Percentiles rank a stretch among this genome's conserved stretches.
Evolutionary conservation across 1,139 yeast genomes (phyloP).

Genomic region (Yamadazyma mexicana): DNA sequence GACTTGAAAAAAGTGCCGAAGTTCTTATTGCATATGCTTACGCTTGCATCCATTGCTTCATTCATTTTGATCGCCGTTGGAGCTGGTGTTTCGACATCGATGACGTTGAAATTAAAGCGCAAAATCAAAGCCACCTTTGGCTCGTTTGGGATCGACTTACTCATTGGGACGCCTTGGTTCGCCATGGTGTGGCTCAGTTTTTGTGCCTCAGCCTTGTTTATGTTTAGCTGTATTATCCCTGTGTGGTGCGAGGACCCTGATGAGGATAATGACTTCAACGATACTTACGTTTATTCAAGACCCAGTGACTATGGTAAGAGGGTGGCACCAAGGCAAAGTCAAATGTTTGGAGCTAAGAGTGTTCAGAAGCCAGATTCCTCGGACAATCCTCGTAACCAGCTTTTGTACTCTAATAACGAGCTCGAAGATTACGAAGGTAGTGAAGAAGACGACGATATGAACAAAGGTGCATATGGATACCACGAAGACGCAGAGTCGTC

Average conservation of each 20-base stretch:
- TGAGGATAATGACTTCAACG: conserved; percentile 23
- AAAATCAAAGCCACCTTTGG: conserved; percentile 37
- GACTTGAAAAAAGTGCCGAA: conserved; percentile 32
- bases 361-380: neutral
- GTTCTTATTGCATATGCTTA: conserved; percentile 30
- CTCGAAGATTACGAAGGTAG: neutral
- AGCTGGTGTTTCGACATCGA: conserved; percentile 24
- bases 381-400: conserved; percentile 12
- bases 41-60: conserved; percentile 33
- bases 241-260: conserved; percentile 48
- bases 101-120: conserved; percentile 22
- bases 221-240: conserved; percentile 39
- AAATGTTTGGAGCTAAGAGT: neutral
- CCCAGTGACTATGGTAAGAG: conserved; percentile 15
- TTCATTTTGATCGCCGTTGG: conserved; percentile 31
- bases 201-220: conserved; percentile 23
- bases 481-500: conserved; percentile 6
- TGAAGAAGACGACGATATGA: conserved; percentile 7
- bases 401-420: conserved; percentile 11
- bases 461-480: conserved; percentile 1
- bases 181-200: conserved; percentile 39
- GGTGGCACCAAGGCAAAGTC: conserved; percentile 1
- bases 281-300: conserved; percentile 13
- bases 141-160: conserved; percentile 44
- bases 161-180: conserved; percentile 44